Percentiles rank a stretch among this genome's conserved stretches.
These are phyloP conservation scores for Aspergillus candidus DNA, from an alignment of 2,329 filamentous ascomycete genomes.

Conservation along the genomic window DNA sequence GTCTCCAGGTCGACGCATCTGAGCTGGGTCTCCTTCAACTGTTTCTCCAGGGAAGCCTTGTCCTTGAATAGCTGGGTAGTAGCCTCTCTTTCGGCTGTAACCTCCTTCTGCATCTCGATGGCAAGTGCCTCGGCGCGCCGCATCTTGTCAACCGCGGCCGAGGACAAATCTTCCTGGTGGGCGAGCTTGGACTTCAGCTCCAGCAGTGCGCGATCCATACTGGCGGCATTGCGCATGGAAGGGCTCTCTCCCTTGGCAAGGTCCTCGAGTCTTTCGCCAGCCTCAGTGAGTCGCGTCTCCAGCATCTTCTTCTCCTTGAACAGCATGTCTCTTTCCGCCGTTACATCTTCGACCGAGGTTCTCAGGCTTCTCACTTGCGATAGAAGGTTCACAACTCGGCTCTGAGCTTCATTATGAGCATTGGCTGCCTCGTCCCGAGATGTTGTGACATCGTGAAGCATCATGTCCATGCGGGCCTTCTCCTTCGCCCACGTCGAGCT, in stretches of 20 bases:
- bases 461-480: constrained; percentile 84
- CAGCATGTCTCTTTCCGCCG: constrained; percentile 76
- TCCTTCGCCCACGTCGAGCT: constrained; percentile 98
- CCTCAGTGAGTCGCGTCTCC: constrained; percentile 78
- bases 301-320: constrained; percentile 85
- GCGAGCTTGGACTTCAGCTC: constrained; percentile 83
- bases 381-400: constrained; percentile 82
- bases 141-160: constrained; percentile 95
- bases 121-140: constrained; percentile 81
- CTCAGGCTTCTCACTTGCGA: constrained; percentile 83
- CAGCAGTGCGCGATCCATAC: constrained; percentile 79
- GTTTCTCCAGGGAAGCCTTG: constrained; percentile 84
- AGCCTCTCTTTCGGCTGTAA: constrained; percentile 74
- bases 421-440: constrained; percentile 91
- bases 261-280: constrained; percentile 81
- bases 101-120: constrained; percentile 88
- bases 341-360: constrained; percentile 76
- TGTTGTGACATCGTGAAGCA: constrained; percentile 77
- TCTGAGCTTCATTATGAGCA: constrained; percentile 90
- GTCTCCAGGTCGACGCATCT: constrained; percentile 90
- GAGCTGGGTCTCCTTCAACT: constrained; percentile 82
- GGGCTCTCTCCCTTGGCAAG: constrained; percentile 79
- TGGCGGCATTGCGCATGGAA: constrained; percentile 81
- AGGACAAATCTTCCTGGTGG: constrained; percentile 87
- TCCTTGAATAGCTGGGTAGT: constrained; percentile 79